Conservation (phyloP, 2,329 filamentous ascomycete genomes). For the Cladorrhinum sp. region DNA sequence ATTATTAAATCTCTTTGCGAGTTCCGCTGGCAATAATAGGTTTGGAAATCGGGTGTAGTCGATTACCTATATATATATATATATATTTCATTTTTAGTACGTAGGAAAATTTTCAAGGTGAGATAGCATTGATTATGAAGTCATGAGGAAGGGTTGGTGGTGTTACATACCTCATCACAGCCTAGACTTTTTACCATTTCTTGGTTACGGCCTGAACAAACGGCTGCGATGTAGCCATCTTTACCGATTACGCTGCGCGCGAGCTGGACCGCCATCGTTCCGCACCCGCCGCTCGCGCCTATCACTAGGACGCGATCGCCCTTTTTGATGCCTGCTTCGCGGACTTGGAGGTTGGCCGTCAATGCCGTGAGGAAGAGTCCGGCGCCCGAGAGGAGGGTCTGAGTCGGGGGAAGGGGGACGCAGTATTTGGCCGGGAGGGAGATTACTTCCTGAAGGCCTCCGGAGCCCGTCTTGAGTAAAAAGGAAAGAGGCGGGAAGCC, state of each 20-base stretch:
- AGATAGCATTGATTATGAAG: too few relatives aligned
- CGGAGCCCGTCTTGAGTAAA: conserved; percentile 30
- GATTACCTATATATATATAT: too few relatives aligned
- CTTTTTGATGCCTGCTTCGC: conserved; percentile 22
- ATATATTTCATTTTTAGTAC: too few relatives aligned
- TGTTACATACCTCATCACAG: conserved; percentile 48
- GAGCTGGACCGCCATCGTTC: conserved; percentile 45
- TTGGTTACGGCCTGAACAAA: conserved; percentile 47
- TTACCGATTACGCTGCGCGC: conserved; percentile 21
- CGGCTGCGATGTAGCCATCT: conserved; percentile 41
- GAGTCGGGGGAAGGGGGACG: conserved; percentile 28
- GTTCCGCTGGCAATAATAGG: conserved; percentile 34
- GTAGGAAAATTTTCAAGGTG: too few relatives aligned
- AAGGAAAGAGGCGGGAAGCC: conserved; percentile 14
- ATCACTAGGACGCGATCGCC: conserved; percentile 43
- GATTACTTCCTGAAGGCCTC: conserved; percentile 27
- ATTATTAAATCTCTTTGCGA: conserved; percentile 33
- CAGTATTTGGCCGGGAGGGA: conserved; percentile 33
- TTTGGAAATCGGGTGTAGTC: conserved; percentile 40
- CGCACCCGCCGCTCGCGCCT: conserved; percentile 50
- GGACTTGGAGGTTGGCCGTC: conserved; percentile 32
- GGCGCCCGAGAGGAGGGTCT: conserved; percentile 26
- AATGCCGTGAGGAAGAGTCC: conserved; percentile 37
- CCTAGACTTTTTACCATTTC: conserved; percentile 45
- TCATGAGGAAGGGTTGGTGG: too few relatives aligned